Conservation (phyloP, 164 flowering plant species). For the Magnolia officinalis region DNA sequence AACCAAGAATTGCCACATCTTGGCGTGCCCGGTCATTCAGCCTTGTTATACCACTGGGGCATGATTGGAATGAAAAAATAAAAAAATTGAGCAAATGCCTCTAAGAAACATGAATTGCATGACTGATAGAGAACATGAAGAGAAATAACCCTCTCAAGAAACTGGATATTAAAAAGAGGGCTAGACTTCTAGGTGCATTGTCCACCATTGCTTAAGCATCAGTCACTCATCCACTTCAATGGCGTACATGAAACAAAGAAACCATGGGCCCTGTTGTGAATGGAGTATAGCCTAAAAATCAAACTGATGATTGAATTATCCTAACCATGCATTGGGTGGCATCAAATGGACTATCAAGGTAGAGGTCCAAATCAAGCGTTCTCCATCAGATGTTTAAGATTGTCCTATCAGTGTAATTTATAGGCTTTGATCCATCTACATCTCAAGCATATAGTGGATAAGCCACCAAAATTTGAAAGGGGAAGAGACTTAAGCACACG, state of each 20-base stretch:
- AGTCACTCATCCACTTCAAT: too few species aligned
- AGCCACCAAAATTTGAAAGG: not conserved
- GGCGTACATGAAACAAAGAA: not conserved
- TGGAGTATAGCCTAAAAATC: not conserved
- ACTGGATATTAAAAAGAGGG: not conserved
- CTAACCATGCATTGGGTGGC: not conserved
- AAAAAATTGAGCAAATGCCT: constrained; percentile 4
- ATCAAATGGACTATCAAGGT: not conserved
- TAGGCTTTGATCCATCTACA: not conserved
- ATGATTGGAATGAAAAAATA: constrained; percentile 2
- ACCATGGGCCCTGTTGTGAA: not conserved
- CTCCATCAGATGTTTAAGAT: not conserved
- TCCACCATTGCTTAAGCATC: too few species aligned
- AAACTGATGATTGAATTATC: not conserved
- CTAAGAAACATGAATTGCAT: not conserved
- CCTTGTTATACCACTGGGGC: constrained; percentile 70
- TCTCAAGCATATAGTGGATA: not conserved
- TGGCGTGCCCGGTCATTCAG: constrained; percentile 93
- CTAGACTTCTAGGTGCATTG: not conserved
- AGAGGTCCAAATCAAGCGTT: not conserved
- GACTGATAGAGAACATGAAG: not conserved
- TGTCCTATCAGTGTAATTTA: not conserved
- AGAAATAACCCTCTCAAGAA: not conserved
- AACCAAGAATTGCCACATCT: constrained; percentile 88
- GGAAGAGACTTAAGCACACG: not conserved